These are phyloP conservation scores for Filosporella fistucella DNA, from an alignment of 495 filamentous ascomycete species.

Conservation along the genomic window DNA sequence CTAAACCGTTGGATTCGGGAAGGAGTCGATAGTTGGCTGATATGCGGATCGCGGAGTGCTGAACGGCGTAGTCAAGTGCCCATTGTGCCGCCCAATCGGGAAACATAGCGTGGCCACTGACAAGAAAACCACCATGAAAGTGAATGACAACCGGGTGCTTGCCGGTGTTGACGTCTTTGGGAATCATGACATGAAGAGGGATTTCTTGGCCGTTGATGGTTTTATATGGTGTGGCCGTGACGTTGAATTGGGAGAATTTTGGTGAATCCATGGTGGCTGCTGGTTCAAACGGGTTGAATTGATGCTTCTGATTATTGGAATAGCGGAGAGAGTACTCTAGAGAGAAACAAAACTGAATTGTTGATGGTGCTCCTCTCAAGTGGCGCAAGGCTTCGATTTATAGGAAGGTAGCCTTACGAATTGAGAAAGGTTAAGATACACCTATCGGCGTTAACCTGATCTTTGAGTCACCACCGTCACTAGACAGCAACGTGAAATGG, in stretches of 20 bases:
- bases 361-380: no score
- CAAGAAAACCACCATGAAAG: constrained; percentile 18
- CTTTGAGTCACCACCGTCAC: no score
- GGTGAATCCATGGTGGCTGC: constrained; percentile 7
- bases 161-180: constrained; percentile 4
- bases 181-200: constrained; percentile 9
- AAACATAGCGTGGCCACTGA: constrained; percentile 11
- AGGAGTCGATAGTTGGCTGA: constrained; percentile 49
- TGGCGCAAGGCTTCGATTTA: no score
- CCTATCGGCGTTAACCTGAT: no score
- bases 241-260: constrained; percentile 11
- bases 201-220: constrained; percentile 12
- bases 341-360: no score
- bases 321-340: no score
- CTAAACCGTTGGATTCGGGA: constrained; percentile 40
- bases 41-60: constrained; percentile 35
- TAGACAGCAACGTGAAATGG: no score
- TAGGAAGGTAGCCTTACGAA: no score
- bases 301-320: no score
- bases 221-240: constrained; percentile 15
- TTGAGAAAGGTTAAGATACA: no score
- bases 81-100: constrained; percentile 13
- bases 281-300: no score
- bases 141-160: constrained; percentile 9
- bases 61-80: constrained; percentile 8